Evolutionary conservation across 2,329 filamentous ascomycete genomes (phyloP).

Genomic region (Talaromyces sp.): DNA sequence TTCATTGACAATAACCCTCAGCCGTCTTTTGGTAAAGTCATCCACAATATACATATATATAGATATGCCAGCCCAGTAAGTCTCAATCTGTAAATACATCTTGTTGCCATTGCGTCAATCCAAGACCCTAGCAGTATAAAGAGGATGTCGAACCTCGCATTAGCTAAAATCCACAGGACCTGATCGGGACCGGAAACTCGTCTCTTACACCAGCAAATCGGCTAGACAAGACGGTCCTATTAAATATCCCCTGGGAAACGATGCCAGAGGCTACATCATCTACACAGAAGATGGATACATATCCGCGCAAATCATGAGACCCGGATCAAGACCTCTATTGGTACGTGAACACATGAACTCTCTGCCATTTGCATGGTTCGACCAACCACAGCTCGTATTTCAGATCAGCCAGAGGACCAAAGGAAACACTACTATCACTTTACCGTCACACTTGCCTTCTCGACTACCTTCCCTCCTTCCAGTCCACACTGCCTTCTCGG

Average conservation of each 20-base stretch:
- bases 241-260: not conserved
- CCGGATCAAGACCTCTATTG: too few relatives aligned
- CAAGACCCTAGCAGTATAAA: not conserved
- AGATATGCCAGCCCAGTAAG: not conserved
- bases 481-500: too few relatives aligned
- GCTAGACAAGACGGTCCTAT: not conserved
- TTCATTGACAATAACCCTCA: not conserved
- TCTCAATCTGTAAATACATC: not conserved
- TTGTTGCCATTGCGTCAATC: not conserved
- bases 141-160: not conserved
- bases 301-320: not conserved
- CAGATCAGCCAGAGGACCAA: too few relatives aligned
- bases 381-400: too few relatives aligned
- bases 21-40: not conserved
- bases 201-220: not conserved
- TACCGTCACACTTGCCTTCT: too few relatives aligned
- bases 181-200: not conserved
- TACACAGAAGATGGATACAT: slow-evolving; percentile 4
- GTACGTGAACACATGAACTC: too few relatives aligned
- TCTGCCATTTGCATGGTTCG: too few relatives aligned
- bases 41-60: not conserved
- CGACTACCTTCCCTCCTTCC: too few relatives aligned
- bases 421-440: too few relatives aligned
- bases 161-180: not conserved
- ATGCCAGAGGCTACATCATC: not conserved